A percentile compares a stretch with the other conserved stretches of the same genome.
These are phyloP conservation scores for Fusarium praegraminearum DNA, from an alignment of 2,329 filamentous ascomycete genomes.

Conservation along the genomic window DNA sequence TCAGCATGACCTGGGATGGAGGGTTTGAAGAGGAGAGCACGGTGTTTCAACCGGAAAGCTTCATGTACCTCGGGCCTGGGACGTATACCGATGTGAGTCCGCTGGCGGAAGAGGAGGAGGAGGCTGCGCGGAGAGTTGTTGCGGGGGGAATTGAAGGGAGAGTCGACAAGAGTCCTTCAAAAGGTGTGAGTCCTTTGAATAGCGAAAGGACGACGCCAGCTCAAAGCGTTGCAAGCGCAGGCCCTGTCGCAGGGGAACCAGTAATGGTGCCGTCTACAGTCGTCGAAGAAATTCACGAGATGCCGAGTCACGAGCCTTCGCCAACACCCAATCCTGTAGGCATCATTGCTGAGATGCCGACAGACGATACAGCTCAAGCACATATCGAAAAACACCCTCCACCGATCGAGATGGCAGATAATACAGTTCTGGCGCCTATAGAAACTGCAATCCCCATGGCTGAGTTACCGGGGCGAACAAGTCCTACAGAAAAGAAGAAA, in stretches of 20 bases:
- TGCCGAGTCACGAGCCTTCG: slow-evolving; percentile 45
- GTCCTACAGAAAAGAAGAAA: slow-evolving; percentile 47
- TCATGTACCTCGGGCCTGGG: slow-evolving; percentile 65
- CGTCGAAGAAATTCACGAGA: slow-evolving; percentile 50
- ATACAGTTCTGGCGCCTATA: slow-evolving; percentile 53
- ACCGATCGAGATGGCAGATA: slow-evolving; percentile 60
- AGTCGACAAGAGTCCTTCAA: slow-evolving; percentile 30
- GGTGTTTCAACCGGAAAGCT: slow-evolving; percentile 65
- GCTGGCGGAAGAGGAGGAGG: slow-evolving; percentile 56
- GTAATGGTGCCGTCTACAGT: slow-evolving; percentile 39
- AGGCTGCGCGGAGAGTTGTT: slow-evolving; percentile 48
- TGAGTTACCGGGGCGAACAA: slow-evolving; percentile 56
- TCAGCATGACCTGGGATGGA: slow-evolving; percentile 51
- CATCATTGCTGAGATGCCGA: slow-evolving; percentile 61
- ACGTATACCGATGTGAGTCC: slow-evolving; percentile 61
- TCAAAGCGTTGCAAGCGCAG: slow-evolving; percentile 27
- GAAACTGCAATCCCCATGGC: slow-evolving; percentile 50
- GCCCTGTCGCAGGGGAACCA: slow-evolving; percentile 22
- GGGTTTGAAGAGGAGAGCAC: slow-evolving; percentile 46
- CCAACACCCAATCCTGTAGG: slow-evolving; percentile 57
- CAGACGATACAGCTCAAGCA: slow-evolving; percentile 56
- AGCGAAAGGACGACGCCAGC: slow-evolving; percentile 51
- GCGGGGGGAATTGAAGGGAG: slow-evolving; percentile 40
- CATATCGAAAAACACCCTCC: slow-evolving; percentile 58
- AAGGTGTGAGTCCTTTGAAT: slow-evolving; percentile 48